These are phyloP conservation scores for Letharia lupina DNA, from an alignment of 495 filamentous ascomycete genomes.

Conservation along the genomic window DNA sequence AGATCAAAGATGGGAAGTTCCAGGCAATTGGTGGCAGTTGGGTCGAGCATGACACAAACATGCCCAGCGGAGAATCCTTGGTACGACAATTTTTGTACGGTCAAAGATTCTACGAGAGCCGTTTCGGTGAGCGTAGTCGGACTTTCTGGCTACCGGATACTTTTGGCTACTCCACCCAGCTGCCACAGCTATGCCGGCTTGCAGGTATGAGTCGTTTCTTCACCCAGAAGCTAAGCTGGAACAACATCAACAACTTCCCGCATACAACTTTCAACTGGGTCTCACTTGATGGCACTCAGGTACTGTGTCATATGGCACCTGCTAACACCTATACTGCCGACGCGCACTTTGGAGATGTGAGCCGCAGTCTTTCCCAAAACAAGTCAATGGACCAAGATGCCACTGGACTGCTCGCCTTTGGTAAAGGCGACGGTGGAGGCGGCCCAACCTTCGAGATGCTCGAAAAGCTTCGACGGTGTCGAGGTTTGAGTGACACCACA, in stretches of 20 bases:
- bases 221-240: conserved; percentile 93
- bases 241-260: conserved; percentile 98
- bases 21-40: conserved; percentile 95
- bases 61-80: conserved; percentile 90
- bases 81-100: conserved; percentile 93
- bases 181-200: conserved; percentile 84
- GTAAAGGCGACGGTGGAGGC: conserved; percentile 92
- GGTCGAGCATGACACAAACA: conserved; percentile 98
- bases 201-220: conserved; percentile 94
- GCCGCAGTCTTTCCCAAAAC: conserved; percentile 80
- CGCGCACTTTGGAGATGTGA: conserved; percentile 93
- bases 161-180: conserved; percentile 90
- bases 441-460: conserved; percentile 90
- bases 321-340: conserved; percentile 90
- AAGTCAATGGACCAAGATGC: conserved; percentile 89
- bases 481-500: conserved; percentile 81
- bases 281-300: conserved; percentile 85
- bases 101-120: conserved; percentile 87
- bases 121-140: conserved; percentile 77
- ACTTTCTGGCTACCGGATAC: conserved; percentile 99
- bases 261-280: conserved; percentile 99
- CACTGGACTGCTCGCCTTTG: conserved; percentile 83
- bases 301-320: conserved; percentile 94
- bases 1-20: conserved; percentile 84
- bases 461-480: conserved; percentile 90